Conservation (phyloP, 352 stramenopile species). For the Globisporangium solare region DNA sequence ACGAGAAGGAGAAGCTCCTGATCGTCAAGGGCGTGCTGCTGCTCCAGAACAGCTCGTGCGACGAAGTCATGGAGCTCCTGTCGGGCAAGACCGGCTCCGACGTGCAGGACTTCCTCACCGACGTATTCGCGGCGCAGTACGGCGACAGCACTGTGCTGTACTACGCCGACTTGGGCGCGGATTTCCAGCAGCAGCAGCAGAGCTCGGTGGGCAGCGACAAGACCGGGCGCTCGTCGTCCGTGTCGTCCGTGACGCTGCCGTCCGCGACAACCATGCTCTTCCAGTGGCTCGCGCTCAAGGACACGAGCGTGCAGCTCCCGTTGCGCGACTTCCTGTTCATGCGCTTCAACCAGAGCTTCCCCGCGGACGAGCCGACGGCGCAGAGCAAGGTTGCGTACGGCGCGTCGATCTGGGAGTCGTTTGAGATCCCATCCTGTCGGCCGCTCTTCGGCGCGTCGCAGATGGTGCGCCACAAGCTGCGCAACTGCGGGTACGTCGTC, state of each 20-base stretch:
- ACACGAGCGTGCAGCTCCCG: slow-evolving; percentile 43
- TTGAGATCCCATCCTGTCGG: slow-evolving; percentile 73
- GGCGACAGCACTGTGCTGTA: slow-evolving; percentile 52
- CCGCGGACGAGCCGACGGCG: slow-evolving; percentile 29
- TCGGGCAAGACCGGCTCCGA: slow-evolving; percentile 35
- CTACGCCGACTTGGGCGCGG: slow-evolving; percentile 33
- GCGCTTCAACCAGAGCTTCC: slow-evolving; percentile 66
- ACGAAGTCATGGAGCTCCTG: slow-evolving; percentile 66
- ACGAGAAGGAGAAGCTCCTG: slow-evolving; percentile 42
- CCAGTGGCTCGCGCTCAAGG: slow-evolving; percentile 74
- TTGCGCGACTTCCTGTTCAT: slow-evolving; percentile 80
- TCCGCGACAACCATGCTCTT: slow-evolving; percentile 31
- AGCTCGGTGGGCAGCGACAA: neutral
- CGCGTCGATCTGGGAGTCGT: slow-evolving; percentile 80
- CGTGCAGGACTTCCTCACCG: slow-evolving; percentile 45
- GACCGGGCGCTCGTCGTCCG: slow-evolving; percentile 2
- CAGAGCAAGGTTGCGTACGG: slow-evolving; percentile 31
- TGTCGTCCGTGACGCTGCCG: slow-evolving; percentile 11
- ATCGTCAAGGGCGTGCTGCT: slow-evolving; percentile 70
- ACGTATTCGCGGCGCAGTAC: slow-evolving; percentile 53
- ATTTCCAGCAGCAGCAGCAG: slow-evolving; percentile 15
- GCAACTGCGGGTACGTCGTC: slow-evolving; percentile 74
- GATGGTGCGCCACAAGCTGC: slow-evolving; percentile 74
- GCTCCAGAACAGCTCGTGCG: slow-evolving; percentile 60
- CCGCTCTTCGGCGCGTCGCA: slow-evolving; percentile 65